These are phyloP conservation scores for Gigaspora rosea DNA, from an alignment of 192 early-diverging fungal genomes.

Conservation along the genomic window DNA sequence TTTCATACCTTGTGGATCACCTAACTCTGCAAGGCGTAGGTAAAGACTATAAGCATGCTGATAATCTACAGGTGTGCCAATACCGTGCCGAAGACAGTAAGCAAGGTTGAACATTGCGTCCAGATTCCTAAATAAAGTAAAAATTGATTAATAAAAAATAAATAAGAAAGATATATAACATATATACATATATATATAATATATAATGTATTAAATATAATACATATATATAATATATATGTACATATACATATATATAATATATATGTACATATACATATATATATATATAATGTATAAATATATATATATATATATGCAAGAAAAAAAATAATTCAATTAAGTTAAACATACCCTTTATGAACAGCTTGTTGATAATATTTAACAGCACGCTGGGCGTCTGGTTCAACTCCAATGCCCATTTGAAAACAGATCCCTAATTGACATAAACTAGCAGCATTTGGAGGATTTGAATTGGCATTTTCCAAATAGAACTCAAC, in stretches of 20 bases:
- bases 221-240: too few species aligned
- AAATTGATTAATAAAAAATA: neutral
- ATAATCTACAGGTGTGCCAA: constrained; percentile 6
- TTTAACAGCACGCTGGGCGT: neutral
- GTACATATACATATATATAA: too few species aligned
- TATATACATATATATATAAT: too few species aligned
- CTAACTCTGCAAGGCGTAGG: constrained; percentile 12
- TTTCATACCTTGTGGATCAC: constrained; percentile 28
- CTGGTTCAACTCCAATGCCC: constrained; percentile 23
- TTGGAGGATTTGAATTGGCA: neutral
- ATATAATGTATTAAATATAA: too few species aligned
- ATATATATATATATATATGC: neutral
- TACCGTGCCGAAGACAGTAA: constrained; percentile 17
- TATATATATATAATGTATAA: too few species aligned
- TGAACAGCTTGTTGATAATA: constrained; percentile 10
- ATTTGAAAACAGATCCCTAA: constrained; percentile 29
- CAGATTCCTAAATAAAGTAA: neutral
- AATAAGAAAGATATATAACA: neutral
- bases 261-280: too few species aligned
- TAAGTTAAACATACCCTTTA: neutral
- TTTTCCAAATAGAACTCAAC: constrained; percentile 12
- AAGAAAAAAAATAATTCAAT: neutral
- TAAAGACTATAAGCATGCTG: constrained; percentile 2
- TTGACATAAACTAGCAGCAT: constrained; percentile 9
- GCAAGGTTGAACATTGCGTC: constrained; percentile 29